Conservation (phyloP, 2,329 filamentous ascomycete genomes). For the Trichoderma oligosporum region DNA sequence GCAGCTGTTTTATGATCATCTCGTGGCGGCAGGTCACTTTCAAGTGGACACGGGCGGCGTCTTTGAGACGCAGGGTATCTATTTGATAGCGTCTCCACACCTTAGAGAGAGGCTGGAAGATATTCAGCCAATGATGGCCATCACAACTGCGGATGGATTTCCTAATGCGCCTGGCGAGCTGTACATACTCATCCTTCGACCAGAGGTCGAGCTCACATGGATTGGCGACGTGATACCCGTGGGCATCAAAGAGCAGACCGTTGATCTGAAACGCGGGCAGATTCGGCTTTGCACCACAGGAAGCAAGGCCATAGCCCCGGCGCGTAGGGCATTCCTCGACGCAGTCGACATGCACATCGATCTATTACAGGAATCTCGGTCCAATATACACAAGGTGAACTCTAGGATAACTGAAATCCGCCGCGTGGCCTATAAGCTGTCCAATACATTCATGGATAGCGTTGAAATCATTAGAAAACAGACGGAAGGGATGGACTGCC, state of each 20-base stretch:
- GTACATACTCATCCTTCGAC: slow-evolving; percentile 80
- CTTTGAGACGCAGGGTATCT: slow-evolving; percentile 70
- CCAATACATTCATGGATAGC: slow-evolving; percentile 98
- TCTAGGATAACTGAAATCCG: slow-evolving; percentile 88
- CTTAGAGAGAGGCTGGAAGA: slow-evolving; percentile 72
- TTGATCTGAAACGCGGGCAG: slow-evolving; percentile 83
- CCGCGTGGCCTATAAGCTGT: slow-evolving; percentile 91
- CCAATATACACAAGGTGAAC: slow-evolving; percentile 90
- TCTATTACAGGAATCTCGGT: slow-evolving; percentile 84
- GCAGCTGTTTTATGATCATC: slow-evolving; percentile 72
- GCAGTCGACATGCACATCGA: slow-evolving; percentile 81
- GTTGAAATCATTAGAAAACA: slow-evolving; percentile 90
- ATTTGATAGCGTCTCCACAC: slow-evolving; percentile 79
- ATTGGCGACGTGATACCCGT: slow-evolving; percentile 71
- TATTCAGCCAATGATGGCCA: slow-evolving; percentile 81
- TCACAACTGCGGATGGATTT: slow-evolving; percentile 51
- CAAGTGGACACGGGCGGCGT: slow-evolving; percentile 66
- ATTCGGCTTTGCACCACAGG: slow-evolving; percentile 85
- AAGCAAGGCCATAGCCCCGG: slow-evolving; percentile 72
- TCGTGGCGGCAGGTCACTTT: slow-evolving; percentile 82
- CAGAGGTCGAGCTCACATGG: slow-evolving; percentile 77
- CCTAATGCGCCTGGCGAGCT: slow-evolving; percentile 68
- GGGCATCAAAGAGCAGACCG: slow-evolving; percentile 69
- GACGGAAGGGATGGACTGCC: slow-evolving; percentile 77
- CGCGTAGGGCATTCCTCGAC: slow-evolving; percentile 73